Evolutionary conservation across 1,139 yeast genomes (phyloP).

Genomic region (Candida mesenterica): DNA sequence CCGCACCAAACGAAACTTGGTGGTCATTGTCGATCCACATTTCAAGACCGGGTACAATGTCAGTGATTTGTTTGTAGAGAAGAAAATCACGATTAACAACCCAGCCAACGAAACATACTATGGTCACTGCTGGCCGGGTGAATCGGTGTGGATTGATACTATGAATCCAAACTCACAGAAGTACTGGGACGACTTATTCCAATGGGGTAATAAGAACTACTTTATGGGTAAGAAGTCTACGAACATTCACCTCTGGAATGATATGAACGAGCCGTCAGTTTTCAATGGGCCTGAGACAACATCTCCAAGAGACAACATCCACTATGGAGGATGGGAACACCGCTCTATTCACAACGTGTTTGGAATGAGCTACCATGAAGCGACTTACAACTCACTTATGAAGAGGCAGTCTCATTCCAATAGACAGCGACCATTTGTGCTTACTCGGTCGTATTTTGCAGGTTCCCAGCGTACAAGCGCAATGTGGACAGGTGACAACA

Average conservation of each 20-base stretch:
- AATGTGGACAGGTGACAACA: conserved; percentile 98
- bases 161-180: conserved; percentile 59
- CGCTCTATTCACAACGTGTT: conserved; percentile 85
- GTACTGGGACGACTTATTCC: conserved; percentile 54
- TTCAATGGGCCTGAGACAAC: conserved; percentile 94
- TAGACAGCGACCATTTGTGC: conserved; percentile 76
- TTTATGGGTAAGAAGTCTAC: conserved; percentile 48
- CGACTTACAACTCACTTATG: conserved; percentile 67
- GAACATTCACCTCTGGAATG: conserved; percentile 90
- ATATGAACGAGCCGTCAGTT: conserved; percentile 96
- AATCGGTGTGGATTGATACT: conserved; percentile 89
- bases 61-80: conserved; percentile 49
- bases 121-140: conserved; percentile 99
- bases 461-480: conserved; percentile 93
- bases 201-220: conserved; percentile 19
- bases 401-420: conserved; percentile 46
- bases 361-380: conserved; percentile 77
- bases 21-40: conserved; percentile 90
- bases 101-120: conserved; percentile 44
- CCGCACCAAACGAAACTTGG: conserved; percentile 74
- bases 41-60: conserved; percentile 68
- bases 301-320: conserved; percentile 77
- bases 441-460: conserved; percentile 82
- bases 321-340: conserved; percentile 82
- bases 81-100: conserved; percentile 42